A percentile compares a stretch with the other conserved stretches of the same genome.
Conservation (phyloP, 177 flowering plant genomes). For the Telopea speciosissima region DNA sequence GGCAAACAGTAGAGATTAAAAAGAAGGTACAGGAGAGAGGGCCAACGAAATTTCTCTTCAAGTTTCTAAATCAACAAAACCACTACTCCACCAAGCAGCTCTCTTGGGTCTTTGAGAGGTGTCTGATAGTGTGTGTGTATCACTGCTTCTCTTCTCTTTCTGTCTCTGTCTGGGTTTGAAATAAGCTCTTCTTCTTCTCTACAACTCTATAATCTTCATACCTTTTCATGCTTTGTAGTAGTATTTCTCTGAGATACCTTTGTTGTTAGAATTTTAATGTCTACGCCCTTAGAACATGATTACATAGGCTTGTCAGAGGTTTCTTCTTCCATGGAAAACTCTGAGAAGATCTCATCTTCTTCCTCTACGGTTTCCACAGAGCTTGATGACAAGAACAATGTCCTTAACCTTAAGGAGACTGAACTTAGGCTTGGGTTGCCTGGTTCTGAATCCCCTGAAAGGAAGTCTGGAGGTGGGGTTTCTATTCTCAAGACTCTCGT, state of each 20-base stretch:
- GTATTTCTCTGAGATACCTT: not conserved
- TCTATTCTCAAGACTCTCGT: constrained; percentile 29
- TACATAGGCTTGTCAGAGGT: constrained; percentile 69
- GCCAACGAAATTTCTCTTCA: constrained; percentile 39
- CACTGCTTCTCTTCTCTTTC: too few species aligned
- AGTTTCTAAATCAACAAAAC: constrained; percentile 14
- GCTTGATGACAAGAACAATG: constrained; percentile 16
- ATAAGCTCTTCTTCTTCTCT: not conserved
- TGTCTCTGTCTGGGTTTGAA: not conserved
- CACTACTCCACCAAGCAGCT: not conserved
- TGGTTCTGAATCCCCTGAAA: constrained; percentile 67
- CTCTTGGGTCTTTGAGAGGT: not conserved
- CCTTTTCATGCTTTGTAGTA: constrained; percentile 1
- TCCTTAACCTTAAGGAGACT: constrained; percentile 62
- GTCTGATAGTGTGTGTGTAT: not conserved
- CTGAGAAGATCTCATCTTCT: constrained; percentile 33
- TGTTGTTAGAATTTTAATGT: constrained; percentile 28
- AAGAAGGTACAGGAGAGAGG: constrained; percentile 27
- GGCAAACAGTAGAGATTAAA: constrained; percentile 4
- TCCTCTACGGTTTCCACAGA: constrained; percentile 19
- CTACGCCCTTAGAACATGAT: constrained; percentile 51
- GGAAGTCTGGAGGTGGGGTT: constrained; percentile 28
- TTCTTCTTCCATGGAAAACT: constrained; percentile 35
- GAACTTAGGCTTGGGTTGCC: constrained; percentile 92
- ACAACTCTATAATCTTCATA: not conserved